These are phyloP conservation scores for Tardiomyces digboiensis DNA, from an alignment of 1,139 yeast species.

Conservation along the genomic window DNA sequence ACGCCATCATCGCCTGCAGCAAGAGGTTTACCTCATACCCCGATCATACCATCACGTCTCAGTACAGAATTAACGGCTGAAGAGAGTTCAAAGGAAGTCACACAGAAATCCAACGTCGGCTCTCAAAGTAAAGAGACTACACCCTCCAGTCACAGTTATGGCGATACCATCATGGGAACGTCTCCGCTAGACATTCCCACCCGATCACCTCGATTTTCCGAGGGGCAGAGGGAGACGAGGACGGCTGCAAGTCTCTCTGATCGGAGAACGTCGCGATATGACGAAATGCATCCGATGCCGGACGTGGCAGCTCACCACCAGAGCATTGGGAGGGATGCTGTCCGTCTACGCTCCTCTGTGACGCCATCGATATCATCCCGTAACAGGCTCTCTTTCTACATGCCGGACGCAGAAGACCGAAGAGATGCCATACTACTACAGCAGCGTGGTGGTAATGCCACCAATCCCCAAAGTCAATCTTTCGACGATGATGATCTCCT, in stretches of 20 bases:
- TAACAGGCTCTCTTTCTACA: not conserved
- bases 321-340: not conserved
- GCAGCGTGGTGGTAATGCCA: not conserved
- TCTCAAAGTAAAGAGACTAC: not conserved
- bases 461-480: not conserved
- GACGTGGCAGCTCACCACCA: not conserved
- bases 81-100: not conserved
- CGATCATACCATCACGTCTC: not conserved
- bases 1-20: not conserved
- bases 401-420: not conserved
- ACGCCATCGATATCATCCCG: not conserved
- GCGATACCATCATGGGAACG: not conserved
- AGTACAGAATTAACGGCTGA: not conserved
- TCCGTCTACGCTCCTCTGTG: not conserved
- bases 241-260: not conserved
- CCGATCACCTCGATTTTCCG: not conserved
- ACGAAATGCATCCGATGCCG: not conserved
- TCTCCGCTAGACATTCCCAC: not conserved
- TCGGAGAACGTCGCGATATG: not conserved
- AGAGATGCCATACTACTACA: not conserved
- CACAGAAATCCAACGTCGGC: not conserved
- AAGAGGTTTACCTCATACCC: not conserved
- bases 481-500: not conserved
- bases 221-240: not conserved
- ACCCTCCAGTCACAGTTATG: not conserved